phyloP scores from a whole-genome alignment of 345 rosid species.

The Combretum micranthum region DNA sequence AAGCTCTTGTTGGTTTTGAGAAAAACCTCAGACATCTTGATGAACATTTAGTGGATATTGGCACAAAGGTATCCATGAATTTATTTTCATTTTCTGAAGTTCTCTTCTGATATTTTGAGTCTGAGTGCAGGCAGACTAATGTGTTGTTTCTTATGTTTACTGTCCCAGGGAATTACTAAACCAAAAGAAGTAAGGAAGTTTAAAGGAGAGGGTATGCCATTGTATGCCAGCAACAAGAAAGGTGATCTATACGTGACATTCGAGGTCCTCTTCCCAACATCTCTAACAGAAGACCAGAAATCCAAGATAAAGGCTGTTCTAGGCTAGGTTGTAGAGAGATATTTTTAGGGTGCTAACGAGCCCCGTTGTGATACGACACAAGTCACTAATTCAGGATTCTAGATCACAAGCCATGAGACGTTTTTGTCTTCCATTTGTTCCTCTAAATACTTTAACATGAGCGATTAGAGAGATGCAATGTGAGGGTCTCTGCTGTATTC shows the following conservation, averaged over 20 bases:
- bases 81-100: background rate
- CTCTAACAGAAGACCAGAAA: slow-evolving; percentile 81
- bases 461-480: too few species aligned
- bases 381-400: too few species aligned
- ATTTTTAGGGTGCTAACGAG: slow-evolving; percentile 12
- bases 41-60: slow-evolving; percentile 78
- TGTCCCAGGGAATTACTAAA: slow-evolving; percentile 72
- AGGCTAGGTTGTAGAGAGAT: slow-evolving; percentile 29
- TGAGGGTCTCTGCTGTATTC: background rate
- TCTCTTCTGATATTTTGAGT: background rate
- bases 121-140: too few species aligned
- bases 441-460: too few species aligned
- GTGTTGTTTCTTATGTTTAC: background rate
- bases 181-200: slow-evolving; percentile 88
- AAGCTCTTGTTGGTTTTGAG: slow-evolving; percentile 98
- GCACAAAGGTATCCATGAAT: slow-evolving; percentile 57
- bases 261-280: slow-evolving; percentile 85
- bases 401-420: too few species aligned
- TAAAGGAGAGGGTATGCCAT: slow-evolving; percentile 97
- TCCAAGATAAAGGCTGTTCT: slow-evolving; percentile 63
- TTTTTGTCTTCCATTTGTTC: too few species aligned
- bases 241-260: slow-evolving; percentile 81
- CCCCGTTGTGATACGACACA: slow-evolving; percentile 15
- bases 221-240: slow-evolving; percentile 76
- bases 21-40: slow-evolving; percentile 91